Conservation (phyloP, 1,284 basidiomycete genomes). For the Ganoderma multipileum region DNA sequence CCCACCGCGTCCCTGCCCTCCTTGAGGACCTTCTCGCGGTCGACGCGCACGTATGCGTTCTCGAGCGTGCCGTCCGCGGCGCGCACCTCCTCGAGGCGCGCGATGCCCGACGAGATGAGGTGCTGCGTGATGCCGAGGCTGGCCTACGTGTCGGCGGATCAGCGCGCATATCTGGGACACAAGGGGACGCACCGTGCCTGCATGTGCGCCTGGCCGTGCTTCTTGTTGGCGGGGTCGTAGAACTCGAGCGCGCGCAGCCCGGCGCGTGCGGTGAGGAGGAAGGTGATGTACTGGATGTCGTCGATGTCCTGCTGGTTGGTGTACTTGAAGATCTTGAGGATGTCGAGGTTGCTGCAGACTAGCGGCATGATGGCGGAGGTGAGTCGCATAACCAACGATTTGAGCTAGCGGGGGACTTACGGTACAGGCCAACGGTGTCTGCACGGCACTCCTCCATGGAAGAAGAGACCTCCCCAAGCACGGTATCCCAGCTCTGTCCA, state of each 20-base stretch:
- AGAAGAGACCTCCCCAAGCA: slow-evolving; percentile 84
- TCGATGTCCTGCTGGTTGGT: slow-evolving; percentile 70
- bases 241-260: slow-evolving; percentile 83
- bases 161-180: slow-evolving; percentile 2
- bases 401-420: slow-evolving; percentile 48
- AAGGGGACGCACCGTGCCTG: slow-evolving; percentile 68
- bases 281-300: slow-evolving; percentile 82
- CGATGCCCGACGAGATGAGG: slow-evolving; percentile 76
- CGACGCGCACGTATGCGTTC: slow-evolving; percentile 76
- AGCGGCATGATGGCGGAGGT: background rate
- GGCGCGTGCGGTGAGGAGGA: slow-evolving; percentile 84
- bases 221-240: slow-evolving; percentile 80
- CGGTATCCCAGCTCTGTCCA: slow-evolving; percentile 80
- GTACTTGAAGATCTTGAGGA: slow-evolving; percentile 83
- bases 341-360: slow-evolving; percentile 77
- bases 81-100: slow-evolving; percentile 71
- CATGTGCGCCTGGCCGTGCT: slow-evolving; percentile 94
- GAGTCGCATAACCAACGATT: background rate
- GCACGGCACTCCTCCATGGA: slow-evolving; percentile 91
- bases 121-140: slow-evolving; percentile 84
- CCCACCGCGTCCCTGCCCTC: slow-evolving; percentile 72
- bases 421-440: slow-evolving; percentile 80
- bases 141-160: slow-evolving; percentile 1
- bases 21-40: slow-evolving; percentile 69
- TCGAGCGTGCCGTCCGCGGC: slow-evolving; percentile 62